Conservation (phyloP, 2,329 filamentous ascomycete genomes). For the Exophiala lecanii-corni region DNA sequence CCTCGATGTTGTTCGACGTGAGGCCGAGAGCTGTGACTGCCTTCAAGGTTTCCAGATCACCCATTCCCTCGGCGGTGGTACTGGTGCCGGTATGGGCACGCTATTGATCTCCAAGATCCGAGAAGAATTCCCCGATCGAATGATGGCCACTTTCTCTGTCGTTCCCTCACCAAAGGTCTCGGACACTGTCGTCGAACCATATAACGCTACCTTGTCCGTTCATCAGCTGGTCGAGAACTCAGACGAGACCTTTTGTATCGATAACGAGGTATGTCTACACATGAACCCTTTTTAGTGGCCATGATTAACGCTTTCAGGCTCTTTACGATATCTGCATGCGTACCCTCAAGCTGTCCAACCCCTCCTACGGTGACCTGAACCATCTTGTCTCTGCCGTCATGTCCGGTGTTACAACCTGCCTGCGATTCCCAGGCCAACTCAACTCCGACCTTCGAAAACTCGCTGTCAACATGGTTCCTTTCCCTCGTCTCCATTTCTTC, state of each 20-base stretch:
- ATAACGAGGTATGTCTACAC: conserved; percentile 69
- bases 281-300: background rate
- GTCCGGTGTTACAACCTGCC: conserved; percentile 97
- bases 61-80: conserved; percentile 99
- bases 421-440: conserved; percentile 98
- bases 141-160: conserved; percentile 99
- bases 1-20: conserved; percentile 95
- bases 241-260: conserved; percentile 99
- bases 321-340: conserved; percentile 99
- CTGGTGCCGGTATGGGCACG: conserved; percentile 99
- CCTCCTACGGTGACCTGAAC: conserved; percentile 98
- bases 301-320: conserved; percentile 48
- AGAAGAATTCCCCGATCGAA: conserved; percentile 99
- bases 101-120: conserved; percentile 99
- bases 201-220: conserved; percentile 98
- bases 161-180: conserved; percentile 99
- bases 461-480: conserved; percentile 99
- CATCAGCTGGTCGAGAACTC: conserved; percentile 99
- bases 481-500: conserved; percentile 99
- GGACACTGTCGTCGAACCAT: conserved; percentile 98
- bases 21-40: conserved; percentile 98
- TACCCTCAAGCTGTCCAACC: conserved; percentile 97
- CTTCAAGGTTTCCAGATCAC: conserved; percentile 99
- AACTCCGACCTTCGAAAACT: conserved; percentile 99
- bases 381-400: conserved; percentile 99